Percentiles rank a stretch among this genome's conserved stretches.
These are phyloP conservation scores for Cladosporium sp. DNA, from an alignment of 2,329 filamentous ascomycete genomes.

Conservation along the genomic window DNA sequence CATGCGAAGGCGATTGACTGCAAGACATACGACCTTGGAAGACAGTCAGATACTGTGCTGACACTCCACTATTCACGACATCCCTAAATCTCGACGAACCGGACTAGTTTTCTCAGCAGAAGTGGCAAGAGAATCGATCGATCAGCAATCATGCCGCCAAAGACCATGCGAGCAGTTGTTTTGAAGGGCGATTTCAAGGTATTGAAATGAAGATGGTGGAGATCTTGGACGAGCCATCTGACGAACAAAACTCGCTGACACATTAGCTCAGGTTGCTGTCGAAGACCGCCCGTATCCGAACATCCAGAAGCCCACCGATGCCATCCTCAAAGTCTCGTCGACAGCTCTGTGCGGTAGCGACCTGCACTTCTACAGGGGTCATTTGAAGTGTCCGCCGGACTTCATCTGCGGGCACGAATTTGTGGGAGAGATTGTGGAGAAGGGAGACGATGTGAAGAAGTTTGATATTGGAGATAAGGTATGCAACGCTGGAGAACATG, in stretches of 20 bases:
- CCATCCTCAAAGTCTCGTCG: constrained; percentile 77
- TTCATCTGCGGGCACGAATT: constrained; percentile 78
- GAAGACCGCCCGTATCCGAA: constrained; percentile 76
- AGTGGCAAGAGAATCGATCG: background rate
- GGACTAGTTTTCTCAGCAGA: too few relatives aligned
- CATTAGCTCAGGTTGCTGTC: constrained; percentile 41
- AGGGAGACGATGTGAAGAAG: constrained; percentile 63
- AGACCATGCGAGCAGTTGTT: constrained; percentile 81
- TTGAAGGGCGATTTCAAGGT: constrained; percentile 71
- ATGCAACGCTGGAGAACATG: background rate
- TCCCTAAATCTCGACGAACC: too few relatives aligned
- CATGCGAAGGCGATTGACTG: too few relatives aligned
- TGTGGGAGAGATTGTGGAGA: constrained; percentile 67
- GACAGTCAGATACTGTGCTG: background rate
- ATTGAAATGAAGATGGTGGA: too few relatives aligned
- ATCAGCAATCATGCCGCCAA: constrained; percentile 17
- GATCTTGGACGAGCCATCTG: too few relatives aligned
- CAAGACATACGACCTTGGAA: background rate
- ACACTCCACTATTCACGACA: too few relatives aligned
- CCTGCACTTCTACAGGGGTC: constrained; percentile 79
- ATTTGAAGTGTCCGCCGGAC: constrained; percentile 63
- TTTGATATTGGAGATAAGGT: constrained; percentile 65
- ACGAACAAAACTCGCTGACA: too few relatives aligned
- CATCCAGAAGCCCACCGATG: constrained; percentile 66
- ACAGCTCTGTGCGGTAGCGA: constrained; percentile 87